Base-by-base conservation (phyloP, 345 rosid species). In the Microcos paniculata region DNA sequence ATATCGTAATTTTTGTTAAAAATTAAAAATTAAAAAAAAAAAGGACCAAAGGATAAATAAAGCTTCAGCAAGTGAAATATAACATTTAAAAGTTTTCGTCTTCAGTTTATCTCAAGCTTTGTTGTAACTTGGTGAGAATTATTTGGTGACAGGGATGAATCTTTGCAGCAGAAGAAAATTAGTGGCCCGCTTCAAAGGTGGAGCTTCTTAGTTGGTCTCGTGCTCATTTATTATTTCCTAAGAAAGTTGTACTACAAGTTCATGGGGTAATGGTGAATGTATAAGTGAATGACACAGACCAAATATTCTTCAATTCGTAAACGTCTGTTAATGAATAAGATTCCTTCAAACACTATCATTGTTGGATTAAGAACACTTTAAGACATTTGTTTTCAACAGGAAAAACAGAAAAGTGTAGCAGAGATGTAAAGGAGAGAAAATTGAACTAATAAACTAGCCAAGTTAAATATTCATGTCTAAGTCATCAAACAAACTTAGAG, bases 221-320 rank as follows among this genome's bases (percentile, higher is more conserved):
- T 19, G 18, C 16, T 70, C 28, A 9, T 70, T 35, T 70, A 70
- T 51, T 70, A 70, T 33, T 21, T 70, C 45, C 13, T 70, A 19
- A 70, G 28, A n/a, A 70, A 31, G 30, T 51, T 70, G 59, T 30
- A 8, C n/a, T 70, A 52, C 73, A 19, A 9, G 59, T 51, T 70
- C 30, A 19, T 11, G 19, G 30, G 73, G 45, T 30, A 70, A 70
- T 49, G 28, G 18, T 48, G 45, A 51, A 6, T 43, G 53, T 23
- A 43, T 23, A 21, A 33, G 45, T 3, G 8, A 42, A 18, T 33
- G 66, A 33, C 45, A 33, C 8, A 62, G 63, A 26, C 9, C 15
- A 16, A 13, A 43, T 18, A 6, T 23, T 24, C 19, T 21, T 65
- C 70, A 65, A 23, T 42, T 6, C 42, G 52, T 40, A 64, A 19